Conservation (phyloP, 2,329 filamentous ascomycete species). For the Hyphodiscus sp. region DNA sequence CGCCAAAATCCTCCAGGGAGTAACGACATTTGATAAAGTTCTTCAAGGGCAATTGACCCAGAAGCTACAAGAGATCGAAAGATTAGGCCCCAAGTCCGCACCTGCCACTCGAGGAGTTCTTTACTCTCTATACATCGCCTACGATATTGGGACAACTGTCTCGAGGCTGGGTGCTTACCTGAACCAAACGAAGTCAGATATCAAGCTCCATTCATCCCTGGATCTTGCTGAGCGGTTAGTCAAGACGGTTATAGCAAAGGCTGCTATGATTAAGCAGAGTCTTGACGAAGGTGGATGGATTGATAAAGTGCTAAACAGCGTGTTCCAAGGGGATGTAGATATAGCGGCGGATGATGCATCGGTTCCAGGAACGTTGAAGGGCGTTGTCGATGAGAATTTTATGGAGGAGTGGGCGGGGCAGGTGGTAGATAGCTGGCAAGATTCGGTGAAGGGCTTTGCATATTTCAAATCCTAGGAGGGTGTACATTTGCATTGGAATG, state of each 20-base stretch:
- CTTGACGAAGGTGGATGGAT: slow-evolving; percentile 31
- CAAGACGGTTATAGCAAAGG: slow-evolving; percentile 16
- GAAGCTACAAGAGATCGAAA: not conserved
- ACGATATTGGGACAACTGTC: slow-evolving; percentile 21
- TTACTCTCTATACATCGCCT: slow-evolving; percentile 25
- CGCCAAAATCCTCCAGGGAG: slow-evolving; percentile 15
- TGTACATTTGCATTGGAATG: not conserved
- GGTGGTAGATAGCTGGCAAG: slow-evolving; percentile 29
- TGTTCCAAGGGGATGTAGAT: slow-evolving; percentile 6
- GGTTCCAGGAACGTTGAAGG: slow-evolving; percentile 16
- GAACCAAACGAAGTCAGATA: slow-evolving; percentile 8
- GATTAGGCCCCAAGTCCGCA: not conserved
- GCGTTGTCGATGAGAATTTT: slow-evolving; percentile 24
- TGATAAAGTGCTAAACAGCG: slow-evolving; percentile 25
- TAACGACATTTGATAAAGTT: slow-evolving; percentile 9
- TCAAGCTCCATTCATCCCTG: slow-evolving; percentile 3
- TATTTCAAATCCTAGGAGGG: slow-evolving; percentile 10
- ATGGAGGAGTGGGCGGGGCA: slow-evolving; percentile 30
- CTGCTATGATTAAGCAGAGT: slow-evolving; percentile 20
- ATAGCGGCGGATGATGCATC: not conserved
- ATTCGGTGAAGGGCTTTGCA: slow-evolving; percentile 25
- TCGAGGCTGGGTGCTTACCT: slow-evolving; percentile 19
- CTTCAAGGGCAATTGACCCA: slow-evolving; percentile 7
- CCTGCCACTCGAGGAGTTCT: slow-evolving; percentile 20
- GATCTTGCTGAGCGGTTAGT: slow-evolving; percentile 8